Evolutionary conservation across 2,329 filamentous ascomycete species (phyloP).

Genomic region (Trichoderma cornu-damae): DNA sequence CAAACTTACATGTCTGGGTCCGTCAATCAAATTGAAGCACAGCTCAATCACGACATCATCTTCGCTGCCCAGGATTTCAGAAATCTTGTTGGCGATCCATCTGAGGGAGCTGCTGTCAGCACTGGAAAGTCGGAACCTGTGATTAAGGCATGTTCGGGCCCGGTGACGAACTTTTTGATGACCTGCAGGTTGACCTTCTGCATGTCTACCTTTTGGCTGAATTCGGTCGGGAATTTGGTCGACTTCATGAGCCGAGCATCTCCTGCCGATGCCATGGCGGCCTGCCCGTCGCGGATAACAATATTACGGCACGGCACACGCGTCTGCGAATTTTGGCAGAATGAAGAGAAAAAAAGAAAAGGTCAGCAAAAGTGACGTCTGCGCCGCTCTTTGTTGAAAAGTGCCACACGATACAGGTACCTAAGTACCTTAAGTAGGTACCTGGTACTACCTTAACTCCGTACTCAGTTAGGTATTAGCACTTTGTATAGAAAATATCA

Average conservation of each 20-base stretch:
- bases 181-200: conserved; percentile 94
- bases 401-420: not conserved
- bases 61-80: conserved; percentile 81
- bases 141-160: not conserved
- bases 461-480: too few species aligned
- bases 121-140: conserved; percentile 12
- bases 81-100: conserved; percentile 89
- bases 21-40: conserved; percentile 65
- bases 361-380: conserved; percentile 31
- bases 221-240: conserved; percentile 91
- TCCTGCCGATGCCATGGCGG: conserved; percentile 71
- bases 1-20: conserved; percentile 59
- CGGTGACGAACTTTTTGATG: conserved; percentile 77
- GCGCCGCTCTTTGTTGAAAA: conserved; percentile 18
- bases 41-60: conserved; percentile 96
- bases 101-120: conserved; percentile 41
- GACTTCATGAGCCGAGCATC: conserved; percentile 85
- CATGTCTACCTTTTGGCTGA: conserved; percentile 95
- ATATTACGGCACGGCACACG: conserved; percentile 4
- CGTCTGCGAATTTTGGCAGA: conserved; percentile 21
- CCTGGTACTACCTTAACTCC: too few species aligned
- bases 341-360: too few species aligned
- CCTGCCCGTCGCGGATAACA: conserved; percentile 12
- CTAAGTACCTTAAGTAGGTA: too few species aligned
- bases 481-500: not conserved